A percentile compares a stretch with the other conserved stretches of the same genome.
These are phyloP conservation scores for Moesziomyces aphidis DNA, from an alignment of 1,284 basidiomycete species.

Conservation along the genomic window DNA sequence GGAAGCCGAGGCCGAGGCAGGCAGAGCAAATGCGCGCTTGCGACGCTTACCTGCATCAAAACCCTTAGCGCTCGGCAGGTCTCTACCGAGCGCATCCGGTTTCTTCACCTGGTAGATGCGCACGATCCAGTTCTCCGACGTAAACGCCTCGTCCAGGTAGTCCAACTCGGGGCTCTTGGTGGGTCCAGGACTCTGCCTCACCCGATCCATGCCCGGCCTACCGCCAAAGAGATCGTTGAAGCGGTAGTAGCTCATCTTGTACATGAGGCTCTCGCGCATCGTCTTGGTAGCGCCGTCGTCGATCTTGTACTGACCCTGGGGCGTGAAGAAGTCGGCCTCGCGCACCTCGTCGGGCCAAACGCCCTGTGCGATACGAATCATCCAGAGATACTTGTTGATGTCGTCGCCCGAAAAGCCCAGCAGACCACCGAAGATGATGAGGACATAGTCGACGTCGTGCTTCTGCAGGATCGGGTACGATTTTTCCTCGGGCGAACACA, in stretches of 20 bases:
- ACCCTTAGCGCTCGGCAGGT: conserved; percentile 76
- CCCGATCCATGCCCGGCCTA: conserved; percentile 63
- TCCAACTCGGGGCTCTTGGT: conserved; percentile 55
- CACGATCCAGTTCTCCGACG: conserved; percentile 67
- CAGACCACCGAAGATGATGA: conserved; percentile 96
- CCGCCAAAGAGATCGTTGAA: conserved; percentile 69
- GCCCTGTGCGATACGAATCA: conserved; percentile 93
- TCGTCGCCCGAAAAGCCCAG: conserved; percentile 98
- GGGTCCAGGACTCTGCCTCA: conserved; percentile 50
- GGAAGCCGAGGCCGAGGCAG: neutral
- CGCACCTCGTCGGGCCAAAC: conserved; percentile 99
- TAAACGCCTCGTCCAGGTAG: conserved; percentile 66
- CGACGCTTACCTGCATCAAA: conserved; percentile 88
- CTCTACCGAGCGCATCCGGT: conserved; percentile 89
- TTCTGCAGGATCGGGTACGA: conserved; percentile 96
- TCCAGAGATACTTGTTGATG: conserved; percentile 95
- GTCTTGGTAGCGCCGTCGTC: conserved; percentile 85
- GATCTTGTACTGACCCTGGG: conserved; percentile 91
- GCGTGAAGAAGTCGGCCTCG: conserved; percentile 93
- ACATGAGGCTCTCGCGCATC: conserved; percentile 97
- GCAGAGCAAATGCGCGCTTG: conserved; percentile 66
- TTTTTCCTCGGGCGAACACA: conserved; percentile 92
- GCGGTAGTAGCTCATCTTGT: conserved; percentile 68
- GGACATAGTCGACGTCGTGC: conserved; percentile 97
- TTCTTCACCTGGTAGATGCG: conserved; percentile 97